Evolutionary conservation across 495 filamentous ascomycete species (phyloP).

Genomic region (Penicillium manginii): DNA sequence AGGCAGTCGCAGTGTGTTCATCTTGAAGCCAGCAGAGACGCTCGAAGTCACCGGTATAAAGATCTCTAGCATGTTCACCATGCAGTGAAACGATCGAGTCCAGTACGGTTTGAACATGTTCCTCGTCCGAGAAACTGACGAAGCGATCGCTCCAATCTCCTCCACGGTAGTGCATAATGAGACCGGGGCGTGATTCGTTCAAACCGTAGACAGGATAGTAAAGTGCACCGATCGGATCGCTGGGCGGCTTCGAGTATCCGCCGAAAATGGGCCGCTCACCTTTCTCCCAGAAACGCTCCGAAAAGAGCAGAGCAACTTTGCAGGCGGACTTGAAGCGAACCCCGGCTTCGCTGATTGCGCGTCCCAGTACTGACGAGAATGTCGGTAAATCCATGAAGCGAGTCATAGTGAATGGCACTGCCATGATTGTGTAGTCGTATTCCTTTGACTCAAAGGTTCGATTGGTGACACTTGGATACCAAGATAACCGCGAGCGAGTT

Average conservation of each 20-base stretch:
- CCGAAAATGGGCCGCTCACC: constrained; percentile 61
- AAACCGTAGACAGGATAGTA: constrained; percentile 66
- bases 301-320: constrained; percentile 67
- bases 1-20: constrained; percentile 49
- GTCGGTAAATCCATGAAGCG: constrained; percentile 32
- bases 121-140: constrained; percentile 48
- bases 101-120: constrained; percentile 58
- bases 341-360: constrained; percentile 58
- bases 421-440: constrained; percentile 36
- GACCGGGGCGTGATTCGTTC: constrained; percentile 61
- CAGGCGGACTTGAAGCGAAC: constrained; percentile 58
- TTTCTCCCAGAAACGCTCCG: constrained; percentile 69
- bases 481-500: constrained; percentile 25
- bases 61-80: constrained; percentile 53
- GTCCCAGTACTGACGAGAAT: constrained; percentile 41
- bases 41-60: constrained; percentile 61
- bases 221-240: constrained; percentile 57
- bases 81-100: constrained; percentile 62
- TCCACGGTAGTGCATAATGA: constrained; percentile 60
- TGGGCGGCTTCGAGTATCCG: constrained; percentile 53
- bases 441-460: constrained; percentile 27
- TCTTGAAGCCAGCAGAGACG: constrained; percentile 62
- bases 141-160: constrained; percentile 49
- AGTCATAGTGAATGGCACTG: constrained; percentile 35
- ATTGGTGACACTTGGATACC: constrained; percentile 26